These are phyloP conservation scores for Chrysophaeum taylorii DNA, from an alignment of 352 stramenopile species.

Conservation along the genomic window DNA sequence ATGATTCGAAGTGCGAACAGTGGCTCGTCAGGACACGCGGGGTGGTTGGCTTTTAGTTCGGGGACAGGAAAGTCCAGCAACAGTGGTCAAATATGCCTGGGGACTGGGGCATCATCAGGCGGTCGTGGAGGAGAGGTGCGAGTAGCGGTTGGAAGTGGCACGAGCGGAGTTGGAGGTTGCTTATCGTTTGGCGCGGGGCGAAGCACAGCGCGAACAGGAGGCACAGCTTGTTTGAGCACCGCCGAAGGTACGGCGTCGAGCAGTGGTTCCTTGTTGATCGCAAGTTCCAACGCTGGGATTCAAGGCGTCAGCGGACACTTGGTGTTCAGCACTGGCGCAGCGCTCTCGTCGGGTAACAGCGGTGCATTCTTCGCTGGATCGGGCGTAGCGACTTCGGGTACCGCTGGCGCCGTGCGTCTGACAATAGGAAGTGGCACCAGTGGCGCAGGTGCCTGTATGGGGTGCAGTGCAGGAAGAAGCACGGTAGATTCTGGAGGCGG, in stretches of 20 bases:
- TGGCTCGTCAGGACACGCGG: neutral
- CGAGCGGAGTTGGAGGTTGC: constrained; percentile 10
- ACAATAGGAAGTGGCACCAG: neutral
- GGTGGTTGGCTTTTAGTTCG: neutral
- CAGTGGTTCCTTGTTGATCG: neutral
- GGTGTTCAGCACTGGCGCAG: neutral
- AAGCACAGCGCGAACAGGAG: neutral
- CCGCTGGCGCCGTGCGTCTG: neutral
- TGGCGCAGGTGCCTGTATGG: neutral
- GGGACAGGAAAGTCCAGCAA: neutral
- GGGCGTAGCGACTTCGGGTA: neutral
- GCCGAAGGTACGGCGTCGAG: neutral
- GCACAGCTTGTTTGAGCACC: neutral
- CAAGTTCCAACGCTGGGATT: neutral
- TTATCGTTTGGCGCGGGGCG: neutral
- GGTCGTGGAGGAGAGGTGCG: constrained; percentile 20
- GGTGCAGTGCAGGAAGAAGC: no score
- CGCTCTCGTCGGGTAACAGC: neutral
- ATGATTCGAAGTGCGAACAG: neutral
- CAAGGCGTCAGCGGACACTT: neutral
- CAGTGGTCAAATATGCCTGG: neutral
- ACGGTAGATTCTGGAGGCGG: neutral
- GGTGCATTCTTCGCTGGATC: neutral
- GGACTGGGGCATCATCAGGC: neutral
- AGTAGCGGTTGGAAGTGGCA: constrained; percentile 21